Conservation (phyloP, 768 basidiomycete species). For the Leccinum aurantiacum region DNA sequence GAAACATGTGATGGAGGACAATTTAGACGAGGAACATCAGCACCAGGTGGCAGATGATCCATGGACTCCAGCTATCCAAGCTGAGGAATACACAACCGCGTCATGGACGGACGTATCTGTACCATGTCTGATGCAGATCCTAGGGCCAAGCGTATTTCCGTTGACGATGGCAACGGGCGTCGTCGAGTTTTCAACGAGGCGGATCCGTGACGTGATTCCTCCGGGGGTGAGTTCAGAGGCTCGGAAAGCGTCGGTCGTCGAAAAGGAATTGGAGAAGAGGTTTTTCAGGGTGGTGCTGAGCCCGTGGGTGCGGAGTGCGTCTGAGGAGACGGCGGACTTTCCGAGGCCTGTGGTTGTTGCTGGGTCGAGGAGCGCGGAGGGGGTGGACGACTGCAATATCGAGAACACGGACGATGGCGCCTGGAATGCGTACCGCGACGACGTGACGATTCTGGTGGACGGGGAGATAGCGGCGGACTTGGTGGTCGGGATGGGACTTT, state of each 20-base stretch:
- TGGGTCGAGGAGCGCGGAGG: conserved; percentile 27
- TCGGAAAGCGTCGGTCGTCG: conserved; percentile 30
- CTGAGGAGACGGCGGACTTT: conserved; percentile 39
- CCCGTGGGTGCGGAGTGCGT: conserved; percentile 45
- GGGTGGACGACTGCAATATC: conserved; percentile 16
- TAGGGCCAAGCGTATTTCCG: conserved; percentile 59
- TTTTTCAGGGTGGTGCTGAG: conserved; percentile 50
- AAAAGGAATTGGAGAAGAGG: conserved; percentile 40
- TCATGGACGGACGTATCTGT: conserved; percentile 31
- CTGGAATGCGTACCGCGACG: conserved; percentile 37
- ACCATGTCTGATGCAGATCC: conserved; percentile 37
- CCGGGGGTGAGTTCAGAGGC: conserved; percentile 26
- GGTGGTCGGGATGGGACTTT: conserved; percentile 32
- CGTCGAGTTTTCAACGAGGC: conserved; percentile 62
- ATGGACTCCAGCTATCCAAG: conserved; percentile 24
- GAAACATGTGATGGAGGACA: conserved; percentile 32
- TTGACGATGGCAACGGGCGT: conserved; percentile 59
- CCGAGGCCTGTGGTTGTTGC: conserved; percentile 32
- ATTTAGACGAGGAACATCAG: conserved; percentile 21
- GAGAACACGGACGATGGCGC: conserved; percentile 13
- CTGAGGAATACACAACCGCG: conserved; percentile 26
- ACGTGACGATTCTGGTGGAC: conserved; percentile 32
- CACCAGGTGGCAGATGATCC: conserved; percentile 12
- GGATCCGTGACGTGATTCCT: conserved; percentile 46
- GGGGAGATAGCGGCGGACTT: conserved; percentile 14